Conservation (phyloP, 208 protist genomes). For the Balamuthia mandrillaris region DNA sequence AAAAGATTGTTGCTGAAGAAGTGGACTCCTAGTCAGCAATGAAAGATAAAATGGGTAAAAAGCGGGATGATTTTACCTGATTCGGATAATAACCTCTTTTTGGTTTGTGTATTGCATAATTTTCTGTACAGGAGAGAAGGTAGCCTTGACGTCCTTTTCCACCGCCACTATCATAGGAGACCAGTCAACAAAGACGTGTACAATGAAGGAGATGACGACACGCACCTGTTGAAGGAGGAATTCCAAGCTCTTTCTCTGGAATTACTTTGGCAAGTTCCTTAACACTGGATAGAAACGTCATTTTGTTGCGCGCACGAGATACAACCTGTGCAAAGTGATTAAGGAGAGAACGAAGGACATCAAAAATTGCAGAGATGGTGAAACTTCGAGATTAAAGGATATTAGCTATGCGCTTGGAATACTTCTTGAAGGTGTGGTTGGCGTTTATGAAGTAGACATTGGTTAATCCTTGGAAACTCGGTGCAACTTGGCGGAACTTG, state of each 20-base stretch:
- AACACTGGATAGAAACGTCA: background rate
- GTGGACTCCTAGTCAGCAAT: background rate
- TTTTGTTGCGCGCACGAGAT: background rate
- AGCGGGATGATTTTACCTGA: background rate
- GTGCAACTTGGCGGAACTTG: conserved; percentile 55
- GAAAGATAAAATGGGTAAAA: background rate
- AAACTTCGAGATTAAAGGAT: no score
- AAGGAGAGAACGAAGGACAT: no score
- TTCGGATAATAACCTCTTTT: conserved; percentile 29
- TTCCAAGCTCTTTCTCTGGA: conserved; percentile 12
- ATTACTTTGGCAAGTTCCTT: background rate
- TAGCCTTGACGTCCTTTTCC: conserved; percentile 54
- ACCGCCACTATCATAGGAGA: background rate
- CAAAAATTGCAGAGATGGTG: no score
- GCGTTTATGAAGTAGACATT: conserved; percentile 36
- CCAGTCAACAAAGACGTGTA: background rate
- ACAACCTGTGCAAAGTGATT: background rate
- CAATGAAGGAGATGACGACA: background rate
- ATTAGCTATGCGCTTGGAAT: conserved; percentile 43
- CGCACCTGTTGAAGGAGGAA: background rate
- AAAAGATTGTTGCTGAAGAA: conserved; percentile 1
- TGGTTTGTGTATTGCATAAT: conserved; percentile 31
- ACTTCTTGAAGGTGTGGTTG: conserved; percentile 52
- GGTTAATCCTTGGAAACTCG: background rate
- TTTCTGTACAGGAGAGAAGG: conserved; percentile 48